A percentile compares a stretch with the other conserved stretches of the same genome.
Evolutionary conservation across 306 rosid genomes (phyloP).

Genomic region (Datisca glomerata): DNA sequence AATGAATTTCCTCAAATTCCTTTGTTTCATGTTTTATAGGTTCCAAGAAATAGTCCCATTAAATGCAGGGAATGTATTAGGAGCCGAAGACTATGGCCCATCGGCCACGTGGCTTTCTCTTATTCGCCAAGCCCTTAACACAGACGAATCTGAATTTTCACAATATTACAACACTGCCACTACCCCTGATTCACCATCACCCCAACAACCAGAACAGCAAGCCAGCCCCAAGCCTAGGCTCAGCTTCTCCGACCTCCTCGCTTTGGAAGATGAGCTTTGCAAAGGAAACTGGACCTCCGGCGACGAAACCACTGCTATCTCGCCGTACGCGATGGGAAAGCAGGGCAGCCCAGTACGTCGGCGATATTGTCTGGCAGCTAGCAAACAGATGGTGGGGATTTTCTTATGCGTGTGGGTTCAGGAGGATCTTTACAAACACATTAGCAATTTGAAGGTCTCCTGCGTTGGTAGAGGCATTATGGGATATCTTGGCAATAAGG

Average conservation of each 20-base stretch:
- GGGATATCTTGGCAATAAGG: slow-evolving; percentile 98
- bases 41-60: slow-evolving; percentile 93
- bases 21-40: slow-evolving; percentile 16
- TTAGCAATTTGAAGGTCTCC: slow-evolving; percentile 45
- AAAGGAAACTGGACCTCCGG: slow-evolving; percentile 5
- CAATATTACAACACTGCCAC: slow-evolving; percentile 3
- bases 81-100: slow-evolving; percentile 71
- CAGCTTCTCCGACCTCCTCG: slow-evolving; percentile 39
- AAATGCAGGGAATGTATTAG: slow-evolving; percentile 79
- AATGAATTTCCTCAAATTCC: background rate
- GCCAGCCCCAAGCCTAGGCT: slow-evolving; percentile 22
- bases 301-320: slow-evolving; percentile 17
- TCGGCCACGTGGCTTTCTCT: slow-evolving; percentile 64
- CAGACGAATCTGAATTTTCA: slow-evolving; percentile 3
- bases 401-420: slow-evolving; percentile 77
- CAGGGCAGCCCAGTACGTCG: slow-evolving; percentile 1
- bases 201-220: no score
- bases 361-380: slow-evolving; percentile 40
- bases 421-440: slow-evolving; percentile 24
- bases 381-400: slow-evolving; percentile 96
- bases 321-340: no score
- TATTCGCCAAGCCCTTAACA: slow-evolving; percentile 45
- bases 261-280: slow-evolving; percentile 25
- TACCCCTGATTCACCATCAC: background rate
- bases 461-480: slow-evolving; percentile 79